Conservation (phyloP, 2,329 filamentous ascomycete species). For the Pyrenochaeta sp. region DNA sequence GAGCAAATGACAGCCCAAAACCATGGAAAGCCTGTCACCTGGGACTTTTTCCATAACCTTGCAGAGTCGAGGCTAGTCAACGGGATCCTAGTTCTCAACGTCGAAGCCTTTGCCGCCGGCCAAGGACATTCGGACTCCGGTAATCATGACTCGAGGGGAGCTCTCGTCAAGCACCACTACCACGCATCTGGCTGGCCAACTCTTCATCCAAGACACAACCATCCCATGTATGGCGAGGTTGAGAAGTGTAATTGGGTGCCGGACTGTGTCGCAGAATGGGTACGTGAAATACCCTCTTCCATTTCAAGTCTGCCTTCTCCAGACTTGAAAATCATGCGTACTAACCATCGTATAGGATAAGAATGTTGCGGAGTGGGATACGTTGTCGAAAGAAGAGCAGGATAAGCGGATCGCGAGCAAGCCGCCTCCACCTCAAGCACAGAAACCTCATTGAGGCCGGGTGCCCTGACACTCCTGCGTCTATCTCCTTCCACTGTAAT, state of each 20-base stretch:
- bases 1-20: constrained; percentile 66
- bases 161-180: constrained; percentile 77
- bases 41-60: constrained; percentile 72
- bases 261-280: constrained; percentile 70
- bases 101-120: constrained; percentile 76
- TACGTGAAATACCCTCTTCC: constrained; percentile 14
- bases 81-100: constrained; percentile 71
- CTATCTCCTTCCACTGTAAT: background rate
- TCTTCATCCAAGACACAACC: constrained; percentile 70
- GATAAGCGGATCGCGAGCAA: constrained; percentile 57
- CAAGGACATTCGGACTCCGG: constrained; percentile 78
- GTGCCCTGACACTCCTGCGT: background rate
- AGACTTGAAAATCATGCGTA: background rate
- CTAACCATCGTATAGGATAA: constrained; percentile 55
- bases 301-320: background rate
- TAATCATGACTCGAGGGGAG: constrained; percentile 71
- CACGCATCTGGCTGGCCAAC: constrained; percentile 77
- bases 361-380: constrained; percentile 68
- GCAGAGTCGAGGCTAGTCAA: constrained; percentile 71
- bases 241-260: constrained; percentile 75
- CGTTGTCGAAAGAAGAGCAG: constrained; percentile 67
- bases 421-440: background rate
- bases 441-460: background rate
- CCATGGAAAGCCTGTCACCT: constrained; percentile 60
- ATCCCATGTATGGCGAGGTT: constrained; percentile 74